Percentiles rank a stretch among this genome's conserved stretches.
Evolutionary conservation across 176 grass and related monocot species (phyloP).

Genomic region (Ananas comosus): DNA sequence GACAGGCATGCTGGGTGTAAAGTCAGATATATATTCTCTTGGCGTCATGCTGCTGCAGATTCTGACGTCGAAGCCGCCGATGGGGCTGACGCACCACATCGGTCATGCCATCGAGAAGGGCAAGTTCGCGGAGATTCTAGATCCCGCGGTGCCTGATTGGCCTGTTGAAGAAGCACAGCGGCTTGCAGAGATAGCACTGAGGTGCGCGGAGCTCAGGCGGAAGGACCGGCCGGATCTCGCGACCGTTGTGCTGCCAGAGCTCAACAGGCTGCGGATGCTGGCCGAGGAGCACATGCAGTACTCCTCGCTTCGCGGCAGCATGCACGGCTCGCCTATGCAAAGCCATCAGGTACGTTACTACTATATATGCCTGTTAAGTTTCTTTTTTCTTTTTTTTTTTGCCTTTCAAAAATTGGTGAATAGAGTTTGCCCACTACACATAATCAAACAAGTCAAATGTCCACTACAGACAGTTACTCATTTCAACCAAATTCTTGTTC

Average conservation of each 20-base stretch:
- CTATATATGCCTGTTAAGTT: neutral
- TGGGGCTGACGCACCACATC: slow-evolving; percentile 75
- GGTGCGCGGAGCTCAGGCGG: slow-evolving; percentile 60
- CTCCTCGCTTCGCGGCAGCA: slow-evolving; percentile 4
- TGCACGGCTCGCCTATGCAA: slow-evolving; percentile 23
- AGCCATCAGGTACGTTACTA: slow-evolving; percentile 25
- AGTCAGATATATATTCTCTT: slow-evolving; percentile 89
- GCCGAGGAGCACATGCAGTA: slow-evolving; percentile 50
- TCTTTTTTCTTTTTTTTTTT: neutral
- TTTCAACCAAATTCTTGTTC: neutral
- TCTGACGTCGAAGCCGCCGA: slow-evolving; percentile 53
- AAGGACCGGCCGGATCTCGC: slow-evolving; percentile 79
- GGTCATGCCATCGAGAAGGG: slow-evolving; percentile 56
- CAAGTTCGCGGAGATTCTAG: slow-evolving; percentile 45
- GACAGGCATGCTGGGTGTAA: slow-evolving; percentile 80
- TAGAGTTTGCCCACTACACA: neutral
- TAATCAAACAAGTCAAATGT: neutral
- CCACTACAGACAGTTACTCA: too few relatives aligned
- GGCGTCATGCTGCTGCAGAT: slow-evolving; percentile 91
- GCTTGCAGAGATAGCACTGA: slow-evolving; percentile 55
- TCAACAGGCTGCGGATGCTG: slow-evolving; percentile 42
- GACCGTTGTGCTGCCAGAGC: slow-evolving; percentile 55
- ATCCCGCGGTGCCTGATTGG: slow-evolving; percentile 58
- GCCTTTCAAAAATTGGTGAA: neutral
- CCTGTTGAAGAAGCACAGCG: slow-evolving; percentile 50